phyloP scores from a whole-genome alignment of 2,329 filamentous ascomycete genomes.

The Penicillium expansum region DNA sequence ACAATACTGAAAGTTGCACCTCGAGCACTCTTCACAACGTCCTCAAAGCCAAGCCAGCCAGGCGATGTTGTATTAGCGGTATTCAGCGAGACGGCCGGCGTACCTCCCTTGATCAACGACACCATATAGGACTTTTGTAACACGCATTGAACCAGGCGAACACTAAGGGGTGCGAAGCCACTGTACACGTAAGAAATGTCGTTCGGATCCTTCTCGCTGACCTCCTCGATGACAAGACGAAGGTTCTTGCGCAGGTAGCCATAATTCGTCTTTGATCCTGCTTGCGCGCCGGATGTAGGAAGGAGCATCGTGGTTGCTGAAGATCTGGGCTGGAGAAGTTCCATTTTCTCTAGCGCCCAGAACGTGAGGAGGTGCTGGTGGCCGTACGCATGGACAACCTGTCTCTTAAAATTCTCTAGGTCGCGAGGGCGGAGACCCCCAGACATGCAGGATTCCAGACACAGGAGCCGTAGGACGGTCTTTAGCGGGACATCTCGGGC shows the following conservation, averaged over 20 bases:
- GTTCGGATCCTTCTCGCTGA: constrained; percentile 89
- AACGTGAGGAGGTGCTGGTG: constrained; percentile 93
- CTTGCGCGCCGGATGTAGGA: constrained; percentile 63
- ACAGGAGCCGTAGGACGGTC: constrained; percentile 81
- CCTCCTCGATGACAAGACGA: constrained; percentile 88
- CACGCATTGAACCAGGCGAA: constrained; percentile 87
- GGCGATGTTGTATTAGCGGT: constrained; percentile 62
- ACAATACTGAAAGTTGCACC: constrained; percentile 88
- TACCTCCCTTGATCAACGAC: constrained; percentile 64
- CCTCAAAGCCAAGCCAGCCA: constrained; percentile 92
- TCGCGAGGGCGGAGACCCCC: constrained; percentile 87
- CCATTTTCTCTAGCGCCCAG: constrained; percentile 81
- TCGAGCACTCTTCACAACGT: constrained; percentile 79
- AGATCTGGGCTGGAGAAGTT: constrained; percentile 74
- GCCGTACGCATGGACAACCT: constrained; percentile 88
- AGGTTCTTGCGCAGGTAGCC: constrained; percentile 81
- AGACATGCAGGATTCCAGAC: constrained; percentile 85
- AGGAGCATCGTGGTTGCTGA: constrained; percentile 79
- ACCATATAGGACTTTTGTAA: constrained; percentile 84
- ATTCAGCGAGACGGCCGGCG: constrained; percentile 48
- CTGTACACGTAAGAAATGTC: constrained; percentile 98
- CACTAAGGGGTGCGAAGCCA: constrained; percentile 88
- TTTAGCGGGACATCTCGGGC: constrained; percentile 76
- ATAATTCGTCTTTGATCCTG: constrained; percentile 82
- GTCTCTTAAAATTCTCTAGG: constrained; percentile 81